Evolutionary conservation across 208 protist species (phyloP).

Genomic region (Crithidia mellificae): DNA sequence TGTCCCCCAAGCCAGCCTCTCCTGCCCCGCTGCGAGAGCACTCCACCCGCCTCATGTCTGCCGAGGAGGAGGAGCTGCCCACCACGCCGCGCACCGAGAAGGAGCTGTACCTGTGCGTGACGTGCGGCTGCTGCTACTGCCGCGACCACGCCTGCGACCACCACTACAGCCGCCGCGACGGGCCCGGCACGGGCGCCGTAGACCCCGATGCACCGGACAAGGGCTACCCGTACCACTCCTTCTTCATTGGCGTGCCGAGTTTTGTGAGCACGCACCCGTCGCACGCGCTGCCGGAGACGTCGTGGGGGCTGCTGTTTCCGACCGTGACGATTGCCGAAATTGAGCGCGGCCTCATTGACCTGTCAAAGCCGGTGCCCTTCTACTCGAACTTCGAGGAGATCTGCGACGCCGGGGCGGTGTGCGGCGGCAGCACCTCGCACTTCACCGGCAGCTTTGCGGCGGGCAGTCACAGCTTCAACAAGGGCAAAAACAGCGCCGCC

Average conservation of each 20-base stretch:
- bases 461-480: conserved; percentile 19
- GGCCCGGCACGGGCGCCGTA: background rate
- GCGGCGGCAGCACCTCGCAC: conserved; percentile 19
- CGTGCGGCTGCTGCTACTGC: conserved; percentile 78
- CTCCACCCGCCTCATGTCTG: conserved; percentile 23
- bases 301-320: conserved; percentile 52
- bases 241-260: conserved; percentile 67
- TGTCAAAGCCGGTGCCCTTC: conserved; percentile 38
- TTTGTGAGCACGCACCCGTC: conserved; percentile 42
- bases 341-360: conserved; percentile 24
- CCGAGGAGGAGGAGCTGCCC: conserved; percentile 51
- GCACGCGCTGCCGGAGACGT: conserved; percentile 35
- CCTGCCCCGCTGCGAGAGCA: conserved; percentile 12
- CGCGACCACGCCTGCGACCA: conserved; percentile 56
- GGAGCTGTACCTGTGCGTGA: conserved; percentile 72
- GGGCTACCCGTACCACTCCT: conserved; percentile 58
- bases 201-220: conserved; percentile 25
- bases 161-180: conserved; percentile 42
- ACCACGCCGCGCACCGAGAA: conserved; percentile 48
- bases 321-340: conserved; percentile 43
- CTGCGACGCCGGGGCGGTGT: conserved; percentile 24
- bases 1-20: background rate
- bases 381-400: conserved; percentile 41
- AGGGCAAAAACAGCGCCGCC: conserved; percentile 6
- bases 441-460: conserved; percentile 11